These are phyloP conservation scores for Daldinia sp. DNA, from an alignment of 2,329 filamentous ascomycete species.

Conservation along the genomic window DNA sequence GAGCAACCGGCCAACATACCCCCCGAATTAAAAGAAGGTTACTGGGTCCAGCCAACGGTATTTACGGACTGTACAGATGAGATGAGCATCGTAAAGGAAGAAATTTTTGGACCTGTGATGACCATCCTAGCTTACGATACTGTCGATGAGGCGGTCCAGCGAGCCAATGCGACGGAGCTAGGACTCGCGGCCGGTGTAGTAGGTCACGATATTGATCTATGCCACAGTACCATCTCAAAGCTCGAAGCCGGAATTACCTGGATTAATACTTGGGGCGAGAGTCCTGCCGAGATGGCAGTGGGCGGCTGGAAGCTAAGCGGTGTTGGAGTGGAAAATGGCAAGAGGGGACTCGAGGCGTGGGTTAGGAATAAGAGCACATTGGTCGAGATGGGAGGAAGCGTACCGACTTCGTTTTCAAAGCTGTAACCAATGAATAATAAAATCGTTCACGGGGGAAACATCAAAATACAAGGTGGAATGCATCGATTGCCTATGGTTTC, in stretches of 20 bases:
- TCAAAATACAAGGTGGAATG: not conserved
- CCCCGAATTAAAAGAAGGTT: constrained; percentile 69
- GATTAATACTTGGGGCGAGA: constrained; percentile 96
- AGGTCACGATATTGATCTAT: constrained; percentile 78
- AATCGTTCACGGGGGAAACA: not conserved
- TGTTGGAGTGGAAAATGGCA: constrained; percentile 87
- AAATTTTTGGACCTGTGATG: constrained; percentile 93
- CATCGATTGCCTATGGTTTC: not conserved
- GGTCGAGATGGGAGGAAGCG: constrained; percentile 80
- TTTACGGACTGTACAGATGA: constrained; percentile 87
- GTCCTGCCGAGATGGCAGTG: constrained; percentile 90
- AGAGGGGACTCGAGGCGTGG: constrained; percentile 83
- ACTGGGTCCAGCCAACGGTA: constrained; percentile 85
- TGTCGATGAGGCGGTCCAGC: constrained; percentile 74
- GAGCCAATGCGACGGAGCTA: constrained; percentile 82
- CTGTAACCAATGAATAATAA: constrained; percentile 55
- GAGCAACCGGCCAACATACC: constrained; percentile 67
- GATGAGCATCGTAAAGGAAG: constrained; percentile 84
- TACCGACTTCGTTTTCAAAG: constrained; percentile 80
- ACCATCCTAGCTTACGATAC: constrained; percentile 79
- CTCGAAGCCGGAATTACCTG: constrained; percentile 89
- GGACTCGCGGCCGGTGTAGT: constrained; percentile 89
- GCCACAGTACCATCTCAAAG: constrained; percentile 76
- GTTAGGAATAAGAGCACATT: constrained; percentile 88
- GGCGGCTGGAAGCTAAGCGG: constrained; percentile 94